These are phyloP conservation scores for Pseudogymnoascus sp. DNA, from an alignment of 2,329 filamentous ascomycete genomes.

Conservation along the genomic window DNA sequence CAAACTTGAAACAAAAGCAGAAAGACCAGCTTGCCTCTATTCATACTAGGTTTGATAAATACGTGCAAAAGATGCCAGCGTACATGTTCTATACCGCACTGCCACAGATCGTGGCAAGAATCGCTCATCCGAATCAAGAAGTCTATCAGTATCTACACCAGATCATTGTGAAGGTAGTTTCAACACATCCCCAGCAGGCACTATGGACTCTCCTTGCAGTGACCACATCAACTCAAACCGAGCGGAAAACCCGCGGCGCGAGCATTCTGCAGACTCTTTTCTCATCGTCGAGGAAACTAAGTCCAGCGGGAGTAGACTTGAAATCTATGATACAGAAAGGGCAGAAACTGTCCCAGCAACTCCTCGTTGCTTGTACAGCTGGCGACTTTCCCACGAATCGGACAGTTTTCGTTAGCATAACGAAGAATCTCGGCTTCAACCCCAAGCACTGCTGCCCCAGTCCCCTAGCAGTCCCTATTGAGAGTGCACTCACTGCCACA, in stretches of 20 bases:
- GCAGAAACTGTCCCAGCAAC: constrained; percentile 73
- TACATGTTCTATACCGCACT: constrained; percentile 77
- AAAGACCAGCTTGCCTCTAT: constrained; percentile 59
- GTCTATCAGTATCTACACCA: constrained; percentile 70
- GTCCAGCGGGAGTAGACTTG: constrained; percentile 50
- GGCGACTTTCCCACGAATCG: constrained; percentile 62
- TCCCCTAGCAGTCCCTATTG: constrained; percentile 79
- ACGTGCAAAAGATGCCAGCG: constrained; percentile 61
- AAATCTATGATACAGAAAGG: constrained; percentile 66
- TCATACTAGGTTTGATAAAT: constrained; percentile 71
- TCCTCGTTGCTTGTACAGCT: constrained; percentile 72
- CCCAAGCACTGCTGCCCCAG: constrained; percentile 73
- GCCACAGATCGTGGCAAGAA: constrained; percentile 90
- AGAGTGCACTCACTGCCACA: constrained; percentile 73
- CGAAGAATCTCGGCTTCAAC: constrained; percentile 72
- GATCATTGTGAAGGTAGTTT: constrained; percentile 81
- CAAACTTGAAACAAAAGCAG: constrained; percentile 46
- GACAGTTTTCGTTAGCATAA: constrained; percentile 63
- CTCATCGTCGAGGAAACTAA: constrained; percentile 37
- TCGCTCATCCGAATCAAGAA: constrained; percentile 71
- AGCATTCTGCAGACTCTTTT: constrained; percentile 45
- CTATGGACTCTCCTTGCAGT: constrained; percentile 87
- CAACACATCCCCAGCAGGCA: constrained; percentile 80
- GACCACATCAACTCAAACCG: constrained; percentile 67
- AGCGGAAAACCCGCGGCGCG: constrained; percentile 50